Conservation (phyloP, 2,329 filamentous ascomycete species). For the Ascochyta rabiei region DNA sequence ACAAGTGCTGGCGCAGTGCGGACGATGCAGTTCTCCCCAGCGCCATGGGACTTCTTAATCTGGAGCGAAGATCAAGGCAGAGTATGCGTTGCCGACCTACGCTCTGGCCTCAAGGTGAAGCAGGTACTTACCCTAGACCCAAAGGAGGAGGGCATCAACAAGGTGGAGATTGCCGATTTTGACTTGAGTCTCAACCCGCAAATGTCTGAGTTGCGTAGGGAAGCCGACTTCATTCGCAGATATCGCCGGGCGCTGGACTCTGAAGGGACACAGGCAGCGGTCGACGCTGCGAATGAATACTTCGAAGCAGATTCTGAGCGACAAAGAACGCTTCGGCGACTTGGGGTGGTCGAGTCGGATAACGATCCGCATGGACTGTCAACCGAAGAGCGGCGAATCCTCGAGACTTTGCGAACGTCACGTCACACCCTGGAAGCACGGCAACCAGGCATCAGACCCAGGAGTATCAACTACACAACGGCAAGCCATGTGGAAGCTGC, state of each 20-base stretch:
- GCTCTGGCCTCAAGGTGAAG: conserved; percentile 68
- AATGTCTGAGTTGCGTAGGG: conserved; percentile 57
- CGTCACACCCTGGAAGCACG: conserved; percentile 52
- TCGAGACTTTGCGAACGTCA: conserved; percentile 53
- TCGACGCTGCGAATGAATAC: conserved; percentile 51
- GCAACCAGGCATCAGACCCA: conserved; percentile 44
- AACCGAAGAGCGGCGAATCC: conserved; percentile 52
- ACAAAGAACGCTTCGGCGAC: conserved; percentile 38
- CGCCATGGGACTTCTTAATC: conserved; percentile 85
- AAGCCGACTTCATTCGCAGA: conserved; percentile 51
- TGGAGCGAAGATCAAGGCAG: conserved; percentile 90
- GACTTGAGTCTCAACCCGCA: conserved; percentile 39
- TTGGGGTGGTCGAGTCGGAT: conserved; percentile 48
- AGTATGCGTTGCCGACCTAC: conserved; percentile 75
- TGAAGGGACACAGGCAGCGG: conserved; percentile 46
- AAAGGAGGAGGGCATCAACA: conserved; percentile 62
- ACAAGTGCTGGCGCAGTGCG: conserved; percentile 76
- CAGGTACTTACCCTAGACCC: conserved; percentile 72
- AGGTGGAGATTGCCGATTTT: conserved; percentile 62
- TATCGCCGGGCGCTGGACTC: conserved; percentile 49
- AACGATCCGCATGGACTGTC: conserved; percentile 56
- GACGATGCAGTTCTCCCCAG: conserved; percentile 90
- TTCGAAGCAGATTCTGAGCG: conserved; percentile 50
- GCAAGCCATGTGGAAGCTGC: conserved; percentile 27
- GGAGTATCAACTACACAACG: conserved; percentile 53